Conservation (phyloP, 208 protist genomes). For the Ichthyophonus hoferi region DNA sequence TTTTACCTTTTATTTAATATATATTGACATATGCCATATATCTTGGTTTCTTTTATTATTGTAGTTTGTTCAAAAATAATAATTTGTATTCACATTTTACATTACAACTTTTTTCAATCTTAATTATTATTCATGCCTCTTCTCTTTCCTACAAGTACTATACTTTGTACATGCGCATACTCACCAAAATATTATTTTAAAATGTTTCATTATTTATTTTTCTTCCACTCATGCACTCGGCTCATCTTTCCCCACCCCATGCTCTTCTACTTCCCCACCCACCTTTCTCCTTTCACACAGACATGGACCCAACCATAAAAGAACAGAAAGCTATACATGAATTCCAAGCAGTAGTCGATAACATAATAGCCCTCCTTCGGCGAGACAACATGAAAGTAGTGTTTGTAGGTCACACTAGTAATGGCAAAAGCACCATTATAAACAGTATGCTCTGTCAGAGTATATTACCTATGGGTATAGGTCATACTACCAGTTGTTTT, state of each 20-base stretch:
- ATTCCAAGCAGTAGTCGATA: not conserved
- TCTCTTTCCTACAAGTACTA: no score
- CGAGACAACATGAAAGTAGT: slow-evolving; percentile 51
- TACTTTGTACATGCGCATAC: no score
- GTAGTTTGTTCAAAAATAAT: not conserved
- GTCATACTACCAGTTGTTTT: slow-evolving; percentile 46
- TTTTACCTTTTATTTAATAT: not conserved
- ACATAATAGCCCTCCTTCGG: not conserved
- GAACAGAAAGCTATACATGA: slow-evolving; percentile 13
- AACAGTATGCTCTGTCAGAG: slow-evolving; percentile 42
- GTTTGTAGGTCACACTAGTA: slow-evolving; percentile 47
- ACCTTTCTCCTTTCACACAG: not conserved
- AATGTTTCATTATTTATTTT: no score
- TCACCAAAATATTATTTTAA: no score
- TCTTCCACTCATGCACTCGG: not conserved
- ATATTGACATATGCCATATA: not conserved
- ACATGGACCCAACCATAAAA: not conserved
- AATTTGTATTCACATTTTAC: not conserved
- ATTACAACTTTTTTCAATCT: no score
- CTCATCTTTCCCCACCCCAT: not conserved
- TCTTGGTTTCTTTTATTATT: not conserved
- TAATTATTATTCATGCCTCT: no score
- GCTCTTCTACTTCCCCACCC: not conserved
- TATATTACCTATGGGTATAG: slow-evolving; percentile 41
- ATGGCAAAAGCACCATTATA: slow-evolving; percentile 47